Conservation (phyloP, 352 stramenopile species). For the Phytophthora citricola region DNA sequence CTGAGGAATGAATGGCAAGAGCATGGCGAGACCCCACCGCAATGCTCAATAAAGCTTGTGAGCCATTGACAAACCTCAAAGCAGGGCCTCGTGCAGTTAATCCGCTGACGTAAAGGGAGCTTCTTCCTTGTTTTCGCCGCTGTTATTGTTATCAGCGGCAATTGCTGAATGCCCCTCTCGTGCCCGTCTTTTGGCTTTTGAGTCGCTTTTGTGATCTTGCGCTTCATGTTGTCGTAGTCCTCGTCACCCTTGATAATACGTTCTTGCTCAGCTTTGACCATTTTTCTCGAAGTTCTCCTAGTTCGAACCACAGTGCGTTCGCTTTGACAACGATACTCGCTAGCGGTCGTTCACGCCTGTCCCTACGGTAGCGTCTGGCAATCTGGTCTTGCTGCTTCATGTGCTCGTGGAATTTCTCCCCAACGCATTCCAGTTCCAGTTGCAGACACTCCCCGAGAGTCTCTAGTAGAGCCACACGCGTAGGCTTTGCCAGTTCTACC, state of each 20-base stretch:
- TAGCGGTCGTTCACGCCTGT: conserved; percentile 51
- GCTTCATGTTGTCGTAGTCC: conserved; percentile 73
- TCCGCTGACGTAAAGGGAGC: conserved; percentile 51
- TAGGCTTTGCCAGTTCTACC: conserved; percentile 66
- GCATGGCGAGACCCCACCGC: conserved; percentile 74
- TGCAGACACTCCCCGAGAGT: conserved; percentile 62
- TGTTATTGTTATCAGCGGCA: conserved; percentile 10
- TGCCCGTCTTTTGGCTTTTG: conserved; percentile 65
- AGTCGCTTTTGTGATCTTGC: conserved; percentile 53
- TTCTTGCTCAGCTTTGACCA: conserved; percentile 46
- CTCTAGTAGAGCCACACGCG: conserved; percentile 59
- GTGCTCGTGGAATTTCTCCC: conserved; percentile 61
- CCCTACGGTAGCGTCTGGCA: conserved; percentile 53
- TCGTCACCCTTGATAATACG: conserved; percentile 43
- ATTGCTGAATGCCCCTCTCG: conserved; percentile 44
- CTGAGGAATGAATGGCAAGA: conserved; percentile 67
- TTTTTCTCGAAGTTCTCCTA: conserved; percentile 53
- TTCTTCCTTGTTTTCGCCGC: conserved; percentile 4
- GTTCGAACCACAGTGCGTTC: conserved; percentile 57
- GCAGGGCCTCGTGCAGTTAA: conserved; percentile 59
- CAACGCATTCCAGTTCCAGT: conserved; percentile 77
- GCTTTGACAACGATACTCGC: conserved; percentile 41
- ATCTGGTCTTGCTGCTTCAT: conserved; percentile 77
- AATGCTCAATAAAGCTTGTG: conserved; percentile 64
- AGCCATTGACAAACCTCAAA: conserved; percentile 51